Conservation (phyloP, 805 yeast genomes). For the Saccharomycopsis sp. region DNA sequence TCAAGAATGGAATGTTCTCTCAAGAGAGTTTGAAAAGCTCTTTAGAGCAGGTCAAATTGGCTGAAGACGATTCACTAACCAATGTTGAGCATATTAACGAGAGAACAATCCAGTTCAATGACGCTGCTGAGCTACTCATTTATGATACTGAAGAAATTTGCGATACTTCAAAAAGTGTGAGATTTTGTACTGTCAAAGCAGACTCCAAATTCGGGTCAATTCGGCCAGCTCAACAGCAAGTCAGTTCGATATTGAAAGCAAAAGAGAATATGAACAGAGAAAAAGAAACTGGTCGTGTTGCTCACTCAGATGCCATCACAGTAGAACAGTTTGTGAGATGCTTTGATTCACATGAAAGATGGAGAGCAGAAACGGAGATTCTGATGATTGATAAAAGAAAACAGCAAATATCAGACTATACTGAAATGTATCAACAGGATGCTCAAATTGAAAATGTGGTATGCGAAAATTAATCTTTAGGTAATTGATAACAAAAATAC, state of each 20-base stretch:
- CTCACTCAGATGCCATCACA: constrained; percentile 19
- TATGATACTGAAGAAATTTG: constrained; percentile 12
- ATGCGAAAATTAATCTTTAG: too few species aligned
- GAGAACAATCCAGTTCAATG: constrained; percentile 14
- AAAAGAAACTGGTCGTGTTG: constrained; percentile 16
- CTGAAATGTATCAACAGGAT: too few species aligned
- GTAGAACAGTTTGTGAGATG: constrained; percentile 16
- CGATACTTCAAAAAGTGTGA: constrained; percentile 1
- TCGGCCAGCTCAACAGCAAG: not conserved
- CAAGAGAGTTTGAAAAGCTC: not conserved
- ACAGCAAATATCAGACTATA: too few species aligned
- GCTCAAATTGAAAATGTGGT: too few species aligned
- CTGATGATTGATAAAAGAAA: too few species aligned
- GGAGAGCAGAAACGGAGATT: too few species aligned
- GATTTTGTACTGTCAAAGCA: not conserved
- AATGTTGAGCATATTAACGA: not conserved
- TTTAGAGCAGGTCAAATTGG: not conserved
- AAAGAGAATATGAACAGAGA: constrained; percentile 14
- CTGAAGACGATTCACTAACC: constrained; percentile 4
- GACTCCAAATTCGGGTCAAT: not conserved
- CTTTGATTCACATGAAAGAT: constrained; percentile 18
- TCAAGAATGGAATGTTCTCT: constrained; percentile 8
- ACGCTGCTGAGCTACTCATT: constrained; percentile 14
- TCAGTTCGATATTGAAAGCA: constrained; percentile 18
- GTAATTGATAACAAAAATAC: too few species aligned